Conservation (phyloP, 2,329 filamentous ascomycete genomes). For the Magnaporthiopsis rhizophila region DNA sequence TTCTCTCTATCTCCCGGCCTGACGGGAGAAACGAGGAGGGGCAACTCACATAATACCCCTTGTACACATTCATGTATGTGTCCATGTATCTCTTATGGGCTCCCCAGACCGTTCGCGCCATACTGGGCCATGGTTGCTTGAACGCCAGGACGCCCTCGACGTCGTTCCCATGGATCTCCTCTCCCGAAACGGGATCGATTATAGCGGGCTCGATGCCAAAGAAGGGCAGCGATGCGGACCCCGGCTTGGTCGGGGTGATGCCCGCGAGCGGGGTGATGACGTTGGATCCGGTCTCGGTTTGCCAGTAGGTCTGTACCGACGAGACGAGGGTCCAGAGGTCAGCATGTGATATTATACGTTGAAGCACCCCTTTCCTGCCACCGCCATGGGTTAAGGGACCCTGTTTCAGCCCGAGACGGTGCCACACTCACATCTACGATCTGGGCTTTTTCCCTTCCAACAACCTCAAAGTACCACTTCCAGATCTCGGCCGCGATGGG, state of each 20-base stretch:
- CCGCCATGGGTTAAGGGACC: neutral
- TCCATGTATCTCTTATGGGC: slow-evolving; percentile 99
- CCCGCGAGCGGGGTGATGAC: slow-evolving; percentile 91
- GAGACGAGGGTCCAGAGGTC: slow-evolving; percentile 10
- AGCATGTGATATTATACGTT: neutral
- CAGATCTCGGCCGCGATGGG: slow-evolving; percentile 96
- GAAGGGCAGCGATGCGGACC: slow-evolving; percentile 91
- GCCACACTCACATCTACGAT: slow-evolving; percentile 73
- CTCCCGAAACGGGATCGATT: slow-evolving; percentile 90
- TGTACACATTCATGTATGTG: slow-evolving; percentile 95
- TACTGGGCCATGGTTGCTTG: slow-evolving; percentile 97
- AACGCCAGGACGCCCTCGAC: slow-evolving; percentile 95
- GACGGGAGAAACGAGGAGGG: neutral
- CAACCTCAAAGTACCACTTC: slow-evolving; percentile 98
- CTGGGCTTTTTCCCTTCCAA: slow-evolving; percentile 89
- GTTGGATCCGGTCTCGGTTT: slow-evolving; percentile 96
- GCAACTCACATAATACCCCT: slow-evolving; percentile 86
- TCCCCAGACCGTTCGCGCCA: slow-evolving; percentile 96
- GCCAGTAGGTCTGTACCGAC: slow-evolving; percentile 82
- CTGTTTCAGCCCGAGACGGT: neutral
- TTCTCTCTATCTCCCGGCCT: neutral
- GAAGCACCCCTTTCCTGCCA: neutral
- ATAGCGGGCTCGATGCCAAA: slow-evolving; percentile 98
- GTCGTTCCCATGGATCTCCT: slow-evolving; percentile 90
- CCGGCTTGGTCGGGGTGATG: slow-evolving; percentile 92